Base-by-base conservation (phyloP, 139 green algal genomes). In the Gonium pectorale region DNA sequence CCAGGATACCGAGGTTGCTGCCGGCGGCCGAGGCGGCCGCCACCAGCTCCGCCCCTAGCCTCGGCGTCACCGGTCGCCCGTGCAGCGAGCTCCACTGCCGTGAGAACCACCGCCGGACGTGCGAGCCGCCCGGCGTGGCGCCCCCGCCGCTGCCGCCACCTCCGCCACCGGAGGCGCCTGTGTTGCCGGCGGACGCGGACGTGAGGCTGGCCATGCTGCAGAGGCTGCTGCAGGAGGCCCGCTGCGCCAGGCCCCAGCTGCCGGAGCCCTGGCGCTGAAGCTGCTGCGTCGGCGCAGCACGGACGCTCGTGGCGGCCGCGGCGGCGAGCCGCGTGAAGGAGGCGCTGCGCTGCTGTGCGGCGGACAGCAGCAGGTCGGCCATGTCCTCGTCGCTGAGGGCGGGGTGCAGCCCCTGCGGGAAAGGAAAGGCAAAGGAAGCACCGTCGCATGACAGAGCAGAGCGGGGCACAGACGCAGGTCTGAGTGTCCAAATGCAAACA, bases 361-460 rank as follows among this genome's bases (percentile, higher is more conserved):
- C 59, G n/a, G 60, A 74, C 19, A 83, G 77, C 43, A 83, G 44
- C 77, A 83, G 77, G 77, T 83, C 77, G 0, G 77, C 77, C 43
- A 83, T 60, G 59, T 83, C 77, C 59, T 83, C 77, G 35, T 83
- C 77, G 43, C 62, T 74, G 9, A 83, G 24, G 31, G 66, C 8
- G 21, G 62, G 77, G 60, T 73, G 43, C 22, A 83, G 60, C 29
- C 77, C 77, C 77, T 83, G 77, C 2, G 44, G 29, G 13, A n/a
- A 29, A 29, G 43, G 40, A 35, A 9, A 5, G 7, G 38, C 4
- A 54, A 52, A 66, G 56, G 19, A 66, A 31, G 13, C 8, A 66
- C 49, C n/a, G n/a, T n/a, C n/a, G n/a, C n/a, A n/a, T n/a, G n/a
- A n/a, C n/a, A n/a, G n/a, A n/a, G n/a, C n/a, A n/a, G n/a, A n/a